Conservation (phyloP, 495 filamentous ascomycete genomes). For the Penicillium herquei region DNA sequence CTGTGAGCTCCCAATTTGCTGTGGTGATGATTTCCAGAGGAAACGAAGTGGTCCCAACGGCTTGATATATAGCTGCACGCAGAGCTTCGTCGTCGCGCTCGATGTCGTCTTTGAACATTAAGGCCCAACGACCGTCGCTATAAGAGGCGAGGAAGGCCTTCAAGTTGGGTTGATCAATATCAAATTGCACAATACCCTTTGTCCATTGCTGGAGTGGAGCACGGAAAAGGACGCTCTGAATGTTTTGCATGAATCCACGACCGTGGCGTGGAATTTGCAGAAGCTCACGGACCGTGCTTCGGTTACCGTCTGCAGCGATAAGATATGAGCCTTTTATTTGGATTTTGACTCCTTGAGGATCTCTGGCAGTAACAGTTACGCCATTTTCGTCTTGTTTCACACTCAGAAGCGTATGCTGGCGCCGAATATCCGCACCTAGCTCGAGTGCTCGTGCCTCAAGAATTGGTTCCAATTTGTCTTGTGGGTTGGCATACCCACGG, state of each 20-base stretch:
- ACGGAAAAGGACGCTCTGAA: constrained; percentile 41
- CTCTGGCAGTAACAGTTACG: constrained; percentile 15
- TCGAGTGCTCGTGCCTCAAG: constrained; percentile 25
- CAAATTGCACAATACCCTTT: constrained; percentile 23
- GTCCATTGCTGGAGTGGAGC: constrained; percentile 25
- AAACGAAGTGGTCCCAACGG: constrained; percentile 20
- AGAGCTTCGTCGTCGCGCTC: constrained; percentile 21
- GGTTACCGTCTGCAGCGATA: constrained; percentile 33
- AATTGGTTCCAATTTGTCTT: constrained; percentile 31
- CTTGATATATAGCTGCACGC: constrained; percentile 14
- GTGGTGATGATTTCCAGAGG: constrained; percentile 29
- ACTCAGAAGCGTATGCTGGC: constrained; percentile 9
- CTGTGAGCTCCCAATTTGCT: constrained; percentile 27
- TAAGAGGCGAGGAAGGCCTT: constrained; percentile 27
- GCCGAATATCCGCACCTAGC: constrained; percentile 30
- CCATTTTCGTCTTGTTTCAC: constrained; percentile 20
- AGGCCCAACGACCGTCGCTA: constrained; percentile 27
- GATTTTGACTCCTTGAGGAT: constrained; percentile 5
- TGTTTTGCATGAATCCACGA: constrained; percentile 30
- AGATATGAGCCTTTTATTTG: constrained; percentile 26
- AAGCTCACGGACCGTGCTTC: constrained; percentile 27
- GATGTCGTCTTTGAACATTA: constrained; percentile 28
- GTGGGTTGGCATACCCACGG: constrained; percentile 23
- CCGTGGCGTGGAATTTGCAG: constrained; percentile 30
- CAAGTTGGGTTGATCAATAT: constrained; percentile 19